Conservation (phyloP, 495 filamentous ascomycete species). For the Rusavskia elegans region DNA sequence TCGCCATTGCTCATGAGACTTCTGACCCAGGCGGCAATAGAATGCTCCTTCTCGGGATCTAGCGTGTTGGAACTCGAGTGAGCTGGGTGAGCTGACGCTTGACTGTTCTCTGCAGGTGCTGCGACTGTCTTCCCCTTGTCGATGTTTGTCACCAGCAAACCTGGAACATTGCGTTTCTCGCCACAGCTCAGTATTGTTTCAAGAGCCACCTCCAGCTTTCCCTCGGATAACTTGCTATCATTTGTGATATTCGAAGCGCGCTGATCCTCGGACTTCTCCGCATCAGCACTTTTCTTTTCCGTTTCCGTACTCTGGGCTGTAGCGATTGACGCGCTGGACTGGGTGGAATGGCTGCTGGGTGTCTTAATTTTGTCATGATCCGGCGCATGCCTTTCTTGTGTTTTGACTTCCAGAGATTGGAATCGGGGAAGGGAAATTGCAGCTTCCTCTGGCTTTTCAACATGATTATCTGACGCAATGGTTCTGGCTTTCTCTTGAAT, state of each 20-base stretch:
- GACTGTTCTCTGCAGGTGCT: not conserved
- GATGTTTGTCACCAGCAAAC: not conserved
- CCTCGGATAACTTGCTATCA: not conserved
- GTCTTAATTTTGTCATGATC: not conserved
- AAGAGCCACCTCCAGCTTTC: not conserved
- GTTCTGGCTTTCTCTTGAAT: not conserved
- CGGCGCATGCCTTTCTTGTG: not conserved
- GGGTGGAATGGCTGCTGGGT: not conserved
- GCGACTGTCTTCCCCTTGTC: not conserved
- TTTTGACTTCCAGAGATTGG: not conserved
- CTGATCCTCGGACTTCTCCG: not conserved
- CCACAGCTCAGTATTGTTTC: not conserved
- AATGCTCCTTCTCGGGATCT: not conserved
- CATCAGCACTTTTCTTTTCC: not conserved
- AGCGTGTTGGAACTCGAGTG: not conserved
- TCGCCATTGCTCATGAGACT: conserved; percentile 7
- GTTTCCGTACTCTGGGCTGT: not conserved
- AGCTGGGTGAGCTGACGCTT: not conserved
- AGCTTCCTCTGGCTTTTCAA: not conserved
- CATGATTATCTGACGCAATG: not conserved
- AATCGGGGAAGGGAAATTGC: not conserved
- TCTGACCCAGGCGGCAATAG: not conserved
- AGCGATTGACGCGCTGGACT: not conserved
- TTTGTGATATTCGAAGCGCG: not conserved
- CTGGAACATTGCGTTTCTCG: not conserved